These are phyloP conservation scores for Pseudopediastrum boryanum DNA, from an alignment of 139 green algal species.

Conservation along the genomic window DNA sequence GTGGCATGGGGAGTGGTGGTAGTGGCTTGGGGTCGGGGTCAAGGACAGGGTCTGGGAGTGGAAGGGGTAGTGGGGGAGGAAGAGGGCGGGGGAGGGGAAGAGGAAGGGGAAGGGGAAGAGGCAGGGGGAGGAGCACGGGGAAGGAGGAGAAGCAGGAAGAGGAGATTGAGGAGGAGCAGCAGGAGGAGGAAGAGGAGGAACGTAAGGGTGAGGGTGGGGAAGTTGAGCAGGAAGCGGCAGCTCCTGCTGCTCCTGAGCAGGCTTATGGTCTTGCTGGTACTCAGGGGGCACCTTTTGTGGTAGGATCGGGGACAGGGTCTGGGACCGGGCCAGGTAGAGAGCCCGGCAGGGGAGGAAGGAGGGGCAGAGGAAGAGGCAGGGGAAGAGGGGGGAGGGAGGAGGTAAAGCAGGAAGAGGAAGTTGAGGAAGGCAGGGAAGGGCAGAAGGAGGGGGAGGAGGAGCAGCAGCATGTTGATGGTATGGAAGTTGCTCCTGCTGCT, in stretches of 20 bases:
- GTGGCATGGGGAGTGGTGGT: too few relatives aligned
- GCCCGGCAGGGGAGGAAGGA: background rate
- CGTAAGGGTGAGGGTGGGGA: background rate
- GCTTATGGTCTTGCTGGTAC: too few relatives aligned
- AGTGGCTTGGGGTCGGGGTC: too few relatives aligned
- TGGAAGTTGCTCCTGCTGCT: conserved; percentile 1
- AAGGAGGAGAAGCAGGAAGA: background rate
- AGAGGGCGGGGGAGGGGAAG: background rate
- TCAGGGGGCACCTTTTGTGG: too few relatives aligned
- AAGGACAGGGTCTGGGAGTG: too few relatives aligned
- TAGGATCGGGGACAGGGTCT: too few relatives aligned
- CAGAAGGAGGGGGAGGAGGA: background rate
- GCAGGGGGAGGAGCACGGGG: conserved; percentile 7
- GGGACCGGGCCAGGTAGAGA: background rate
- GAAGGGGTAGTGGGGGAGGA: background rate
- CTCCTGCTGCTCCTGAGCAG: conserved; percentile 8
- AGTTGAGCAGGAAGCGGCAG: too few relatives aligned
- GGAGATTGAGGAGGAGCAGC: conserved; percentile 5
- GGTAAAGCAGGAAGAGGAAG: background rate
- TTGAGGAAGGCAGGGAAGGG: background rate
- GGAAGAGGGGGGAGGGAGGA: conserved; percentile 13
- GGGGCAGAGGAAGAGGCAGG: conserved; percentile 8
- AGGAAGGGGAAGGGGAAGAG: conserved; percentile 31
- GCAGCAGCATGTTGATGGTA: conserved; percentile 1
- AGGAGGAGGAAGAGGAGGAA: background rate